Percentiles rank a stretch among this genome's conserved stretches.
These are phyloP conservation scores for Fusarium humuli DNA, from an alignment of 2,329 filamentous ascomycete genomes.

Conservation along the genomic window DNA sequence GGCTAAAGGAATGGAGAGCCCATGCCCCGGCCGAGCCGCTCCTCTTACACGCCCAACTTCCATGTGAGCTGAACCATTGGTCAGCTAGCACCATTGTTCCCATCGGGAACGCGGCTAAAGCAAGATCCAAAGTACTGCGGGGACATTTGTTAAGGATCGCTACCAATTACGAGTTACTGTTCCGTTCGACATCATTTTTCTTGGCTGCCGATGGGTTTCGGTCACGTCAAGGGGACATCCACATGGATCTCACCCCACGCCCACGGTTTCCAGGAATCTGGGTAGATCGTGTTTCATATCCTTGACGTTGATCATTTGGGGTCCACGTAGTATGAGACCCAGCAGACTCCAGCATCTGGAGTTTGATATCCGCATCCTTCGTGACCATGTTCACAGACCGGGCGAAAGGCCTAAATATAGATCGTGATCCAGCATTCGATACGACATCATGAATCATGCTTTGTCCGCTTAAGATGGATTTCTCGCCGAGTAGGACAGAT, in stretches of 20 bases:
- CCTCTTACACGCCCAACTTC: not conserved
- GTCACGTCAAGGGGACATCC: not conserved
- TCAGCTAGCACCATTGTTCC: not conserved
- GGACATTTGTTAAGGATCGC: not conserved
- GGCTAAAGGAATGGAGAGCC: not conserved
- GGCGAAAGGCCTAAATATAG: not conserved
- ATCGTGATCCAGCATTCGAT: not conserved
- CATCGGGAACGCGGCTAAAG: not conserved
- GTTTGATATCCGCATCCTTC: not conserved
- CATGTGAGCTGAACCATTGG: not conserved
- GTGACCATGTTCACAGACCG: not conserved
- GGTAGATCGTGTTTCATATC: not conserved
- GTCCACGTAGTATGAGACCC: not conserved
- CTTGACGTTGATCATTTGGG: not conserved
- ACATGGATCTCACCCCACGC: not conserved
- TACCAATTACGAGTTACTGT: not conserved
- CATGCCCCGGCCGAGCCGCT: not conserved
- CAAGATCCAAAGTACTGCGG: not conserved
- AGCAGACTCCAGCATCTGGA: not conserved
- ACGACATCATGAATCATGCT: not conserved
- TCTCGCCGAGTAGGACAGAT: not conserved
- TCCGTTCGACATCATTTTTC: not conserved
- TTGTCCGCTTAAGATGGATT: not conserved
- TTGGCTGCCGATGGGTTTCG: slow-evolving; percentile 17
- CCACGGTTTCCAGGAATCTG: not conserved